Evolutionary conservation across 306 rosid genomes (phyloP), one percentile per base, ranked within the genome.

Genomic region (Fagus sylvatica): DNA sequence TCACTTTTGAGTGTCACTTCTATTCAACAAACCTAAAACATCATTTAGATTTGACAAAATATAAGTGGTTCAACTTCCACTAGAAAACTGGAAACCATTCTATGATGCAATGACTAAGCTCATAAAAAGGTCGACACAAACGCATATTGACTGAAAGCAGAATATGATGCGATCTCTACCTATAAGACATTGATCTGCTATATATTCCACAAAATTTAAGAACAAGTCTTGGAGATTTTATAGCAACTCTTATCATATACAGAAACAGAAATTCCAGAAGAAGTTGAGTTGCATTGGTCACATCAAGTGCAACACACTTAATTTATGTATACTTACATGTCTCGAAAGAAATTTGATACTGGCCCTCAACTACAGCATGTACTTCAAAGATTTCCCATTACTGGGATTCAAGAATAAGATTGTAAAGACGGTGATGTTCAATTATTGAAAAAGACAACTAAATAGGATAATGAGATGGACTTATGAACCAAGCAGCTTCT

Each of bases 401-500:
- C 56, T 5, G 56, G 13, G 59, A 48, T 48, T 30, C 56, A 70
- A 9, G 11, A 30, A 66, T 37, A 17, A 66, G 48, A 39, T 37
- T n/a, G 33, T 64, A 32, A 60, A 12, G 17, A 64, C 34, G 19
- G 12, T 62, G 69, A 37, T 15, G 7, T 42, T 64, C 78, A 76
- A 40, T 19, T 76, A 57, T 40, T 42, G 37, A 53, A 11, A 46
- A 36, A 53, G 64, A 57, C 43, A 73, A 61, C 16, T 34, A 67
- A n/a, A 46, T 67, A 16, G 6, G 56, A 64, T 34, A 57, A 60
- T 17, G 6, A 67, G 60, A 74, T 49, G 66, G 37, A 43, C 85
- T 88, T 79, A 96, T 1, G 97, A 88, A 74, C 96, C 98, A 7
- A 96, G 89, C 76, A 96, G 85, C 85, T 91, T 96, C 79, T 87